phyloP scores from a whole-genome alignment of 2,329 filamentous ascomycete species.

The Lecanicillium sp. region DNA sequence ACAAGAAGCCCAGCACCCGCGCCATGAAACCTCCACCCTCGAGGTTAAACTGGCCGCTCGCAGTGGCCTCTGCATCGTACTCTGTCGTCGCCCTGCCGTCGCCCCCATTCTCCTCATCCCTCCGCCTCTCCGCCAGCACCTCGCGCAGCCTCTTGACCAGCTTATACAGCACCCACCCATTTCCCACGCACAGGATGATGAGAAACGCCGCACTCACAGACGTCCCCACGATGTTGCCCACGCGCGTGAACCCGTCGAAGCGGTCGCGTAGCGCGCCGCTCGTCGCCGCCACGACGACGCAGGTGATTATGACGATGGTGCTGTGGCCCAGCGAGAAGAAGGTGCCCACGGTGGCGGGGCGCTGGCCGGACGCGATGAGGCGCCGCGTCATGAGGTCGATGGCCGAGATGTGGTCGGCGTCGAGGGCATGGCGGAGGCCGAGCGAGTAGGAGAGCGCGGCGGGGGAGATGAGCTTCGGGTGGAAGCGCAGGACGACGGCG shows the following conservation, averaged over 20 bases:
- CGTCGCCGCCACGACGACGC: slow-evolving; percentile 85
- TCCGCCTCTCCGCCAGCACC: slow-evolving; percentile 42
- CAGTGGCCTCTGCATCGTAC: slow-evolving; percentile 24
- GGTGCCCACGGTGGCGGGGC: slow-evolving; percentile 85
- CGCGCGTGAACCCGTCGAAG: slow-evolving; percentile 71
- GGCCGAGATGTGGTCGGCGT: slow-evolving; percentile 82
- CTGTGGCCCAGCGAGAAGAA: slow-evolving; percentile 93
- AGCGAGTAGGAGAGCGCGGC: slow-evolving; percentile 83
- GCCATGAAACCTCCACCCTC: slow-evolving; percentile 74
- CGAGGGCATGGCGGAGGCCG: slow-evolving; percentile 88
- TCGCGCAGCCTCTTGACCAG: slow-evolving; percentile 62
- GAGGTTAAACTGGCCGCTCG: slow-evolving; percentile 54
- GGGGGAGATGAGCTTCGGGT: slow-evolving; percentile 64
- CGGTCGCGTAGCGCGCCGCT: slow-evolving; percentile 73
- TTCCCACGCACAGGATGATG: slow-evolving; percentile 74
- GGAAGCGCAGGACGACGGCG: slow-evolving; percentile 46
- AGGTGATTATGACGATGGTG: slow-evolving; percentile 87
- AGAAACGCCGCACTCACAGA: slow-evolving; percentile 79
- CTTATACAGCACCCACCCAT: slow-evolving; percentile 77
- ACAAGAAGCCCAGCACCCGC: slow-evolving; percentile 64
- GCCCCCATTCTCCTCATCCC: slow-evolving; percentile 20
- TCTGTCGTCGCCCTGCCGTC: slow-evolving; percentile 22
- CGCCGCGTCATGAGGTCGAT: slow-evolving; percentile 94
- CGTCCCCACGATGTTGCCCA: slow-evolving; percentile 87
- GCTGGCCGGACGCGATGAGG: slow-evolving; percentile 76